Conservation (phyloP, 129 eudicot genomes). For the Artemisia tridentata region DNA sequence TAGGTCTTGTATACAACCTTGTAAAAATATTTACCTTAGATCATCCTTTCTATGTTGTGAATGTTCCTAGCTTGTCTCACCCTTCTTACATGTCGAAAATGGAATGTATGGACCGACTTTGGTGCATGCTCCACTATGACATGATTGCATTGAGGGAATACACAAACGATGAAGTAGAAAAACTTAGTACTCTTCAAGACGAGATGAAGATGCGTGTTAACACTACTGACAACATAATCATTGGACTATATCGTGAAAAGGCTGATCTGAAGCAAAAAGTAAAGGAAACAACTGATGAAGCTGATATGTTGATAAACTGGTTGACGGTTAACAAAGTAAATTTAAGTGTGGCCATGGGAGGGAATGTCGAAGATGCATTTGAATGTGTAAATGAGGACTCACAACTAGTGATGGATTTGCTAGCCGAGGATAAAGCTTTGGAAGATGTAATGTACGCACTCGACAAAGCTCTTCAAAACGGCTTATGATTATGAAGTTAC, state of each 20-base stretch:
- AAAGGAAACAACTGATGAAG: slow-evolving; percentile 28
- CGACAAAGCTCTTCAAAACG: slow-evolving; percentile 45
- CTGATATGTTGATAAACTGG: slow-evolving; percentile 58
- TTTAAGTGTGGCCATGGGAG: slow-evolving; percentile 15
- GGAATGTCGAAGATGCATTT: slow-evolving; percentile 44
- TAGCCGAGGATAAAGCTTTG: slow-evolving; percentile 48
- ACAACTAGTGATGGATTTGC: slow-evolving; percentile 30
- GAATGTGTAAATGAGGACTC: slow-evolving; percentile 43
- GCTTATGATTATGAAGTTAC: slow-evolving; percentile 40
- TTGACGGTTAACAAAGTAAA: slow-evolving; percentile 29
- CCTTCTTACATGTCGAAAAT: slow-evolving; percentile 43
- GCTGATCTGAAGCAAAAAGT: slow-evolving; percentile 34
- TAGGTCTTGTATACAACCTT: slow-evolving; percentile 43
- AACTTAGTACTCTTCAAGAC: slow-evolving; percentile 32
- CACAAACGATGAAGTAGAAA: slow-evolving; percentile 34
- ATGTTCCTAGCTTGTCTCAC: slow-evolving; percentile 21
- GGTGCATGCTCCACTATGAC: slow-evolving; percentile 50
- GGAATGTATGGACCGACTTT: slow-evolving; percentile 57
- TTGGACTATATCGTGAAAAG: slow-evolving; percentile 37
- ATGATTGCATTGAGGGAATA: slow-evolving; percentile 24
- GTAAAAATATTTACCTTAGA: slow-evolving; percentile 47
- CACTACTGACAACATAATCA: slow-evolving; percentile 21
- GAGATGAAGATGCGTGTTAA: slow-evolving; percentile 41
- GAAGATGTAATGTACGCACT: slow-evolving; percentile 61
- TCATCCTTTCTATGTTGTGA: slow-evolving; percentile 38